Conservation (phyloP, 768 basidiomycete genomes). For the Boletus insuetus region DNA sequence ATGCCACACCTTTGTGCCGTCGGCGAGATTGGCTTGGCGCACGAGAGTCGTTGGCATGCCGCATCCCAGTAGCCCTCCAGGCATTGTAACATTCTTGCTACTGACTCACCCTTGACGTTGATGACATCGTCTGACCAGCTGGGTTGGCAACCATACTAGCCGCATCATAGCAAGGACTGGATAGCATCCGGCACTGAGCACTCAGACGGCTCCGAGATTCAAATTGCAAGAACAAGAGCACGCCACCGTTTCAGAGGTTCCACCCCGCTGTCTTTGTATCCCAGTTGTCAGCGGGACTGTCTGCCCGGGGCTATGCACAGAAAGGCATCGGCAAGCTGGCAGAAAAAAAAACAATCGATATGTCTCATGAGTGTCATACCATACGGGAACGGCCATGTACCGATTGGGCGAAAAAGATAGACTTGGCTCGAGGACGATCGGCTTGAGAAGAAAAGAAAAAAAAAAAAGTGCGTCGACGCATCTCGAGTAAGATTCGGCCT, state of each 20-base stretch:
- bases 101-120: no score
- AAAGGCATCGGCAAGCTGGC: conserved; percentile 7
- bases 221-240: neutral
- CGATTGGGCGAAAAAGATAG: conserved; percentile 1
- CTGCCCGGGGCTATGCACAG: conserved; percentile 11
- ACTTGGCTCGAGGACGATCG: conserved; percentile 1
- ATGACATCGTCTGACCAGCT: no score
- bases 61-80: no score
- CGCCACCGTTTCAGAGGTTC: conserved; percentile 6
- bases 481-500: neutral
- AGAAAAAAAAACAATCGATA: neutral
- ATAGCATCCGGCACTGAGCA: no score
- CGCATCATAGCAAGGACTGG: no score
- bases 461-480: no score
- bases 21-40: neutral
- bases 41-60: no score
- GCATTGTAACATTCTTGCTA: no score
- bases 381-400: neutral
- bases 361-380: conserved; percentile 14
- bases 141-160: no score
- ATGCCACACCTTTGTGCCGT: neutral
- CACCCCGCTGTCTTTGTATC: neutral
- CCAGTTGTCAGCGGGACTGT: neutral
- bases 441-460: neutral
- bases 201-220: no score